These are phyloP conservation scores for Anaeromyces robustus DNA, from an alignment of 192 early-diverging fungal species.

Conservation along the genomic window DNA sequence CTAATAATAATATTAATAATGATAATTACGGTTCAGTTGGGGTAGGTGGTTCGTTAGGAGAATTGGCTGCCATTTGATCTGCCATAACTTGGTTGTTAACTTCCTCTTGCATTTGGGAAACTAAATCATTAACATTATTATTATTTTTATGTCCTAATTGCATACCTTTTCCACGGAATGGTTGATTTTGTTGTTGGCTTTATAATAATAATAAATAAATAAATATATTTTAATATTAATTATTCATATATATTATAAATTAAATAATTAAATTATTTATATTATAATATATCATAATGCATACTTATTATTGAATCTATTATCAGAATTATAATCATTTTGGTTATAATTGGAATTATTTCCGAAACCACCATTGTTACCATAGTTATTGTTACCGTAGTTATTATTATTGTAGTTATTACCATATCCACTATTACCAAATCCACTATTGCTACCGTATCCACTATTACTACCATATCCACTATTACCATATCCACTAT, in stretches of 20 bases:
- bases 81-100: background rate
- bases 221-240: too few relatives aligned
- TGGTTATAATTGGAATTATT: background rate
- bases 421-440: conserved; percentile 14
- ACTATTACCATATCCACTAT: conserved; percentile 26
- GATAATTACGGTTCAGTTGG: background rate
- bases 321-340: background rate
- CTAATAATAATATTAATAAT: background rate
- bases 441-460: conserved; percentile 19
- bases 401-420: too few relatives aligned
- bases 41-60: background rate
- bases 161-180: background rate
- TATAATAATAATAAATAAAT: too few relatives aligned
- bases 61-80: background rate
- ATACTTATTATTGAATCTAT: background rate
- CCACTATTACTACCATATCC: conserved; percentile 13
- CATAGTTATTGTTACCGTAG: too few relatives aligned
- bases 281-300: background rate
- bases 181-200: background rate
- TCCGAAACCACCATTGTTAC: background rate
- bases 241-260: too few relatives aligned
- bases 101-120: background rate
- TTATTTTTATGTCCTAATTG: background rate
- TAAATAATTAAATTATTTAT: too few relatives aligned
- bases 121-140: background rate